Base-by-base conservation (phyloP, 129 eudicot species). In the Smallanthus sonchifolius region DNA sequence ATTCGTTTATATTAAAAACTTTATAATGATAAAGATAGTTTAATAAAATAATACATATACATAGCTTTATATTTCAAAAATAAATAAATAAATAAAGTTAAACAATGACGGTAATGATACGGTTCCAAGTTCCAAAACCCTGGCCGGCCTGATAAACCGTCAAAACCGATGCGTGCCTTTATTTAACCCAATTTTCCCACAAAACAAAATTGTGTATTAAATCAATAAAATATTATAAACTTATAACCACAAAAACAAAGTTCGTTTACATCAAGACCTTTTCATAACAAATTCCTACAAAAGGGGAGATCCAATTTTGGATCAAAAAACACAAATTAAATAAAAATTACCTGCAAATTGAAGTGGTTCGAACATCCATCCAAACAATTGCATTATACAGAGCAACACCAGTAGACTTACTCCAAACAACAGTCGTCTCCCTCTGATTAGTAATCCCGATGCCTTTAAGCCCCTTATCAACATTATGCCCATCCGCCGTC, bases 361-460 rank as follows among this genome's bases (percentile, higher is more conserved):
- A 80, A 67, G 84, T 91, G 39, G 99, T 95, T 30, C 99, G 88
- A 71, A 63, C 87, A 84, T 95, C 99, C 99, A 95, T 95, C 99
- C 99, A 95, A 82, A 91, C 97, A 77, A 95, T 95, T 49, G 99
- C 99, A 6, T 95, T 85, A 61, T 95, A 65, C 24, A 95, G 95
- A 72, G 99, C 90, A 19, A 24, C 15, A 6, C 99, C 99, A 36
- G 90, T 86, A 10, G 97, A 88, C 82, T 85, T 95, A 74, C 99
- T 95, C 99, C 99, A 95, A 75, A 95, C 85, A 19, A 95, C 91
- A 51, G 92, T 87, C 0, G 99, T 95, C 73, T 95, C 99, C 62
- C 99, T 91, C 79, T 95, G 97, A 84, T 95, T 95, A 38, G 99
- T 91, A 34, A 95, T 72, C 8, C 99, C 99, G 77, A 95, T 82